Conservation (phyloP, 2,329 filamentous ascomycete species). For the Ceratocystis cubensis region DNA sequence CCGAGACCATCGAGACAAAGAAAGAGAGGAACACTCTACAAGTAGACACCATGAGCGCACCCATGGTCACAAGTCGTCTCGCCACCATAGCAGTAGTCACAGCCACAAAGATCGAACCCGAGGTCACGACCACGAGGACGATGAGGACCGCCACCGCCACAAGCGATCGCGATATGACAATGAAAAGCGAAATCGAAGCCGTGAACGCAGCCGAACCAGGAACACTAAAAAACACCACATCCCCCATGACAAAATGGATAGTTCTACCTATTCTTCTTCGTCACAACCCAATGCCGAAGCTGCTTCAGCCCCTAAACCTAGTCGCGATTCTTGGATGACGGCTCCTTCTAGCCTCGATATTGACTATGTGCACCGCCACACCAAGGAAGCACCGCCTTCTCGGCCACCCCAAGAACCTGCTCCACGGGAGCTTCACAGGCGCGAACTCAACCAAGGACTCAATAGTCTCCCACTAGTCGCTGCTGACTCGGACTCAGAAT, state of each 20-base stretch:
- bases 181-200: background rate
- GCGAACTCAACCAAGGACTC: slow-evolving; percentile 63
- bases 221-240: background rate
- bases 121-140: slow-evolving; percentile 26
- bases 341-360: slow-evolving; percentile 69
- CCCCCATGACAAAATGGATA: background rate
- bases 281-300: background rate
- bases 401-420: slow-evolving; percentile 47
- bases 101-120: background rate
- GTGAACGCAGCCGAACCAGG: background rate
- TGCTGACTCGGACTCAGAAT: slow-evolving; percentile 39
- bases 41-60: slow-evolving; percentile 27
- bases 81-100: slow-evolving; percentile 3
- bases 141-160: slow-evolving; percentile 27
- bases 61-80: slow-evolving; percentile 28
- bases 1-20: background rate
- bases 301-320: slow-evolving; percentile 31
- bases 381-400: slow-evolving; percentile 42
- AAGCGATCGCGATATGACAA: slow-evolving; percentile 19
- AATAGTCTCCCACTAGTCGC: slow-evolving; percentile 34
- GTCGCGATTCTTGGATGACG: slow-evolving; percentile 88
- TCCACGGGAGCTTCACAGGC: slow-evolving; percentile 55
- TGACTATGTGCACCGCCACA: slow-evolving; percentile 62
- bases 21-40: slow-evolving; percentile 26
- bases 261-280: background rate